phyloP scores from a whole-genome alignment of 306 rosid genomes.

The Nissolia schottii region DNA sequence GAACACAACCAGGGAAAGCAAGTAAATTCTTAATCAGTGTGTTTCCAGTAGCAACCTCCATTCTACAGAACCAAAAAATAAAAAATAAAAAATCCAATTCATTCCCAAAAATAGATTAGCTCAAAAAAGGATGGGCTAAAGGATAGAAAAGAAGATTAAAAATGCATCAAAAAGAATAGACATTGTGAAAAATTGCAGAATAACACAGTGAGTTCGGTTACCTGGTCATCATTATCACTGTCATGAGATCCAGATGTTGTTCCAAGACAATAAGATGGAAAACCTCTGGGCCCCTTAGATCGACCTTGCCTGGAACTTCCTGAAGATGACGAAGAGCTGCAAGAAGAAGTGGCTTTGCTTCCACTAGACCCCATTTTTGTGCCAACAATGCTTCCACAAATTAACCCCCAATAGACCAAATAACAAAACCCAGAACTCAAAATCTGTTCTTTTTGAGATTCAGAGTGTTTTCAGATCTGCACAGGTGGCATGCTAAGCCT shows the following conservation, averaged over 20 bases:
- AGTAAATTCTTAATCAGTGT: background rate
- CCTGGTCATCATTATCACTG: slow-evolving; percentile 67
- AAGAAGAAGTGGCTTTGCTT: slow-evolving; percentile 53
- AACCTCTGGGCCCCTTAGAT: slow-evolving; percentile 50
- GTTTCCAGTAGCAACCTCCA: slow-evolving; percentile 4
- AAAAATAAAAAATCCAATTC: background rate
- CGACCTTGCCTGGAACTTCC: slow-evolving; percentile 44
- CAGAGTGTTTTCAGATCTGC: slow-evolving; percentile 36
- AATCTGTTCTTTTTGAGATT: slow-evolving; percentile 30
- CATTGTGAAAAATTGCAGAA: background rate
- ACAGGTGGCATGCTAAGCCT: background rate
- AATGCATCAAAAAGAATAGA: background rate
- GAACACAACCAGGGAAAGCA: background rate
- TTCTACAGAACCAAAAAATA: slow-evolving; percentile 3
- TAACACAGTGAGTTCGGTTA: slow-evolving; percentile 15
- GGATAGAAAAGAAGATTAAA: background rate
- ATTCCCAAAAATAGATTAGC: background rate
- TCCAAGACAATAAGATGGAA: slow-evolving; percentile 72
- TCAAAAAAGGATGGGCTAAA: background rate
- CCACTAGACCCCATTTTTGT: slow-evolving; percentile 74
- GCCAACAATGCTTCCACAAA: background rate
- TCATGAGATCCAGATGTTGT: slow-evolving; percentile 74
- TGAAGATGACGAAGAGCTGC: slow-evolving; percentile 42
- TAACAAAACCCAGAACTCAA: slow-evolving; percentile 32
- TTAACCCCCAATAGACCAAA: slow-evolving; percentile 1